phyloP scores from a whole-genome alignment of 2,329 filamentous ascomycete species.

The Calonectria honghensis region DNA sequence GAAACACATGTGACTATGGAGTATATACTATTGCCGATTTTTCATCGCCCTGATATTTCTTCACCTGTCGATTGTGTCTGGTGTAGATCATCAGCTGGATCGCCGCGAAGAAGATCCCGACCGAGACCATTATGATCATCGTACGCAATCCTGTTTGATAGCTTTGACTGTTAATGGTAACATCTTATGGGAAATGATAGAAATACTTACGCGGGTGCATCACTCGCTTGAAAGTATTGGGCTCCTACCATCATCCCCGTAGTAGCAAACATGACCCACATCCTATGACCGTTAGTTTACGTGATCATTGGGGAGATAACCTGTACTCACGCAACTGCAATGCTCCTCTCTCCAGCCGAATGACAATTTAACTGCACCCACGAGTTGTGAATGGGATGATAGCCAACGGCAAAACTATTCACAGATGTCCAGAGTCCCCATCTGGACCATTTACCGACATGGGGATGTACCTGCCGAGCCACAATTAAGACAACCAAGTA shows the following conservation, averaged over 20 bases:
- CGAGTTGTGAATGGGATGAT: constrained; percentile 72
- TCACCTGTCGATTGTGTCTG: constrained; percentile 57
- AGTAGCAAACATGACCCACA: constrained; percentile 72
- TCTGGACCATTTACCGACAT: constrained; percentile 66
- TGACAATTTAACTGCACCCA: constrained; percentile 72
- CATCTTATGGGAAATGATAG: too few species aligned
- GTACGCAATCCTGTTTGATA: constrained; percentile 66
- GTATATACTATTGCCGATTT: background rate
- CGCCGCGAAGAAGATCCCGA: constrained; percentile 63
- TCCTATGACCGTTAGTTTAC: constrained; percentile 43
- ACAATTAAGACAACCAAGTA: constrained; percentile 34
- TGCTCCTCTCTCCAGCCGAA: constrained; percentile 55
- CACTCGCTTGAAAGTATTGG: constrained; percentile 67
- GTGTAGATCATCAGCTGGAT: constrained; percentile 64
- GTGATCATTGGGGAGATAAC: background rate
- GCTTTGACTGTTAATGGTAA: constrained; percentile 45
- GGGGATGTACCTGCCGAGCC: constrained; percentile 55
- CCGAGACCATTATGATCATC: constrained; percentile 66
- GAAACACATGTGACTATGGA: background rate
- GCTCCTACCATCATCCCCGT: constrained; percentile 70
- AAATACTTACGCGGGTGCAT: constrained; percentile 62
- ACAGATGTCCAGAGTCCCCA: constrained; percentile 71
- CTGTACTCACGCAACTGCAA: constrained; percentile 66
- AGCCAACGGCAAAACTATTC: constrained; percentile 71
- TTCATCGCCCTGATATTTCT: background rate